These are phyloP conservation scores for Aspergillus proliferans DNA, from an alignment of 2,329 filamentous ascomycete species.

Conservation along the genomic window DNA sequence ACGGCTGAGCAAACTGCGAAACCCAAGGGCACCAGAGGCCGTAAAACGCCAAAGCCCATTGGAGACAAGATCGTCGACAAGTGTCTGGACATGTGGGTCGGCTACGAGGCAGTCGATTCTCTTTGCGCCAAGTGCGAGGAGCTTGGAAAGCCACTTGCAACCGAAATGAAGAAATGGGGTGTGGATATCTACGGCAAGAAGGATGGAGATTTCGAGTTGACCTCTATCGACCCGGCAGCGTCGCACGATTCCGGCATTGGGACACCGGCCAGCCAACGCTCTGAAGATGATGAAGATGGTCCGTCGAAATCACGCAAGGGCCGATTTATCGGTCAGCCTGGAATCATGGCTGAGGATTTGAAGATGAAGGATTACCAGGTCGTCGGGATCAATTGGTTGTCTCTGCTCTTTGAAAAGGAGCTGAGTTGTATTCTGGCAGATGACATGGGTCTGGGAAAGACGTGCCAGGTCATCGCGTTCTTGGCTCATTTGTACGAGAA, in stretches of 20 bases:
- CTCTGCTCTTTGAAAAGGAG: slow-evolving; percentile 69
- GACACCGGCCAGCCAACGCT: slow-evolving; percentile 48
- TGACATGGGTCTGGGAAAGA: slow-evolving; percentile 95
- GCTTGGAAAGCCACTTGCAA: slow-evolving; percentile 60
- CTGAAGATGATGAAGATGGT: slow-evolving; percentile 44
- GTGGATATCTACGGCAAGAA: slow-evolving; percentile 59
- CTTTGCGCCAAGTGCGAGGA: slow-evolving; percentile 70
- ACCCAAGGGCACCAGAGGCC: slow-evolving; percentile 48
- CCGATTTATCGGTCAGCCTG: slow-evolving; percentile 60
- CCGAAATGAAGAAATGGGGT: slow-evolving; percentile 63
- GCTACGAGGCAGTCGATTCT: slow-evolving; percentile 76
- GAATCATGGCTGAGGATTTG: slow-evolving; percentile 68
- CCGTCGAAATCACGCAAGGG: slow-evolving; percentile 30
- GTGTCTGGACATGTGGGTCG: slow-evolving; percentile 66
- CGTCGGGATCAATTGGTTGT: slow-evolving; percentile 91
- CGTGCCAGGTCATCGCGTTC: slow-evolving; percentile 91
- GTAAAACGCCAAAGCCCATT: slow-evolving; percentile 48
- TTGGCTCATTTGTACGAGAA: slow-evolving; percentile 74
- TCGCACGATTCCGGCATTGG: slow-evolving; percentile 62
- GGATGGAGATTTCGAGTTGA: slow-evolving; percentile 56
- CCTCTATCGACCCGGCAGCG: slow-evolving; percentile 44
- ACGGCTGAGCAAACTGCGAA: slow-evolving; percentile 27
- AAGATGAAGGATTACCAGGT: slow-evolving; percentile 89
- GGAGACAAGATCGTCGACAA: slow-evolving; percentile 63
- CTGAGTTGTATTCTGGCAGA: slow-evolving; percentile 90